Conservation (phyloP, 2,329 filamentous ascomycete genomes). For the Drechslerella coelobrocha region DNA sequence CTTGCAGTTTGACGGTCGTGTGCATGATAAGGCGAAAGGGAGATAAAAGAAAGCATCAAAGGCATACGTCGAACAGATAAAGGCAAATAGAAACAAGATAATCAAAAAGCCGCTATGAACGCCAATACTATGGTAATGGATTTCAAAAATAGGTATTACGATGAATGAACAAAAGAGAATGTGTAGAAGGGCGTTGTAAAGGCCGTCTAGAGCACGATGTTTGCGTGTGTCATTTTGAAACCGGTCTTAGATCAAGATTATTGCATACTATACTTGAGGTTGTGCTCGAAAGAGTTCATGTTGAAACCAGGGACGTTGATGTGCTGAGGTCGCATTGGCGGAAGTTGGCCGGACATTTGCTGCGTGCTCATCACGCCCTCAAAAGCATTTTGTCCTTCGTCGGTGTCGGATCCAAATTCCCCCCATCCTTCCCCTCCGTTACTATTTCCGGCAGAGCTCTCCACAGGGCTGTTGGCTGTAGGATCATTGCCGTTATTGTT, state of each 20-base stretch:
- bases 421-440: conserved; percentile 32
- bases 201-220: too few relatives aligned
- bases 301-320: conserved; percentile 42
- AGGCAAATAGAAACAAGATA: conserved; percentile 22
- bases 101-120: conserved; percentile 44
- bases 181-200: too few relatives aligned
- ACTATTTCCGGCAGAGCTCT: conserved; percentile 42
- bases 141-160: conserved; percentile 26
- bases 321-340: conserved; percentile 45
- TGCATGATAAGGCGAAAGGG: conserved; percentile 15
- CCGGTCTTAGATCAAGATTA: neutral
- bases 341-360: conserved; percentile 46
- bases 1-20: neutral
- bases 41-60: conserved; percentile 25
- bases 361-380: conserved; percentile 42
- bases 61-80: conserved; percentile 16
- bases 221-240: neutral
- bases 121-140: conserved; percentile 39
- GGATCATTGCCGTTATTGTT: conserved; percentile 18
- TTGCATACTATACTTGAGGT: conserved; percentile 34
- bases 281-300: conserved; percentile 39
- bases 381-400: conserved; percentile 47
- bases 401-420: conserved; percentile 42
- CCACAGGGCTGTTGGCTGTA: conserved; percentile 30
- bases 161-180: conserved; percentile 12